phyloP scores from a whole-genome alignment of 192 early-diverging fungal species.

The Umbelopsis sp. region DNA sequence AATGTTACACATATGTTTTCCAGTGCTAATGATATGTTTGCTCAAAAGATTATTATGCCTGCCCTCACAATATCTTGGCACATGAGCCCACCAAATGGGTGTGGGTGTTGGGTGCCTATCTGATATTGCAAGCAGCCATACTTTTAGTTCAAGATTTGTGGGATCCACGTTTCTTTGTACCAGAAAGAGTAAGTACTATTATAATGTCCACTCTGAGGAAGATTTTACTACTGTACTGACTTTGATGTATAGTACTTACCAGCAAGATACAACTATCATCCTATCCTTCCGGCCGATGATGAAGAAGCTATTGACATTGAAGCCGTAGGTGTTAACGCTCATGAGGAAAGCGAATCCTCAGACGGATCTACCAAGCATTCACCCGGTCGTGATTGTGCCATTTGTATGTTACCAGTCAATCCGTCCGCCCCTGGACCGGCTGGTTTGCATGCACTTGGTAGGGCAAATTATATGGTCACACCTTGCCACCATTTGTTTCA shows the following conservation, averaged over 20 bases:
- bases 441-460: slow-evolving; percentile 47
- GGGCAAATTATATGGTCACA: slow-evolving; percentile 72
- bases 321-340: slow-evolving; percentile 2
- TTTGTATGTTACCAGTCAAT: slow-evolving; percentile 63
- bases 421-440: slow-evolving; percentile 39
- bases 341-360: slow-evolving; percentile 11
- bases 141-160: slow-evolving; percentile 67
- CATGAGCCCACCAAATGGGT: slow-evolving; percentile 55
- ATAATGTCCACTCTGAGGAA: background rate
- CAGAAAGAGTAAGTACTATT: slow-evolving; percentile 51
- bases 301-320: slow-evolving; percentile 43
- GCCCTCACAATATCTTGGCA: slow-evolving; percentile 59
- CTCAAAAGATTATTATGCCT: slow-evolving; percentile 51
- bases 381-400: slow-evolving; percentile 61
- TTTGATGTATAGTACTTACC: slow-evolving; percentile 52
- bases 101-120: slow-evolving; percentile 58
- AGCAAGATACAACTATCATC: slow-evolving; percentile 73
- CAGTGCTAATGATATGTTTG: background rate
- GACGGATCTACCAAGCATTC: slow-evolving; percentile 21
- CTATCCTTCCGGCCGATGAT: slow-evolving; percentile 50
- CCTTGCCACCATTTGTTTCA: slow-evolving; percentile 83
- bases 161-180: slow-evolving; percentile 77
- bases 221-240: background rate
- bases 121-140: slow-evolving; percentile 57
- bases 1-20: background rate